phyloP scores from a whole-genome alignment of 2,329 filamentous ascomycete genomes.

The Chrysoporthe puriensis region DNA sequence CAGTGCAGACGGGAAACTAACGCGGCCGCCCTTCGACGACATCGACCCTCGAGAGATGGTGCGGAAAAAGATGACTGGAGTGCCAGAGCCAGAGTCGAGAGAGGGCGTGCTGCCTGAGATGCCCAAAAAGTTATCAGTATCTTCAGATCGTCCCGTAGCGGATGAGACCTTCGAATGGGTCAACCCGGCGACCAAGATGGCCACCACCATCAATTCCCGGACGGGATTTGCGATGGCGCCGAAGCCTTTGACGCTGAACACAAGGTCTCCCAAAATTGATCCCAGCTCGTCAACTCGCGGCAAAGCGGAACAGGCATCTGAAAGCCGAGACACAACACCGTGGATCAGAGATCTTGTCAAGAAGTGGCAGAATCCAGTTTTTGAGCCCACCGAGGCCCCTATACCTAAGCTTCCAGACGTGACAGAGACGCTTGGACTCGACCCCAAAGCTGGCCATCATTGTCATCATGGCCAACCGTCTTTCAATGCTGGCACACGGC shows the following conservation, averaged over 20 bases:
- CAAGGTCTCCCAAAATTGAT: slow-evolving; percentile 9
- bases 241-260: slow-evolving; percentile 19
- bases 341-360: slow-evolving; percentile 67
- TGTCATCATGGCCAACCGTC: slow-evolving; percentile 18
- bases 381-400: slow-evolving; percentile 52
- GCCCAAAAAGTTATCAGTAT: neutral
- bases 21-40: slow-evolving; percentile 51
- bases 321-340: slow-evolving; percentile 28
- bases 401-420: slow-evolving; percentile 48
- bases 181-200: slow-evolving; percentile 61
- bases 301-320: slow-evolving; percentile 31
- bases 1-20: slow-evolving; percentile 45
- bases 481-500: slow-evolving; percentile 13
- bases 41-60: slow-evolving; percentile 23
- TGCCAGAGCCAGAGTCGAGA: neutral
- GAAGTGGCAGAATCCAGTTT: slow-evolving; percentile 78
- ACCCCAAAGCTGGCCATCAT: slow-evolving; percentile 27
- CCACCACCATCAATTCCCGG: slow-evolving; percentile 54
- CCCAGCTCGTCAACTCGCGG: slow-evolving; percentile 19
- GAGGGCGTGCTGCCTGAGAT: neutral
- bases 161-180: slow-evolving; percentile 56
- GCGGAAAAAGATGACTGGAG: neutral
- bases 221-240: slow-evolving; percentile 52
- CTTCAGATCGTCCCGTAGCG: slow-evolving; percentile 30
- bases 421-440: slow-evolving; percentile 36